Conservation (phyloP, 768 basidiomycete species). For the Ramaria sp. region DNA sequence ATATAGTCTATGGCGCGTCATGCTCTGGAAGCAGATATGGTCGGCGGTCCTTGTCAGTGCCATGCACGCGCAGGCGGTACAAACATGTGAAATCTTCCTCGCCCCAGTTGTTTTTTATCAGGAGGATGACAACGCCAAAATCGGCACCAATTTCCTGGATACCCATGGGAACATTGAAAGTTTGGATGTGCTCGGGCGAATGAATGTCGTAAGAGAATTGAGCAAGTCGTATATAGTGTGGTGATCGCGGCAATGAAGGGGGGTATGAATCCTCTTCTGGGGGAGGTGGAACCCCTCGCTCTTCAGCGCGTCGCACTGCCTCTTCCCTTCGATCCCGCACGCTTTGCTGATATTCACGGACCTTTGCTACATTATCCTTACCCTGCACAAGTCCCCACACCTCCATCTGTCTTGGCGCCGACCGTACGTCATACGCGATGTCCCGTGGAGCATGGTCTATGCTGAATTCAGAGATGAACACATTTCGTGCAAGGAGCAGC, state of each 20-base stretch:
- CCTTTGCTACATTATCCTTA: slow-evolving; percentile 51
- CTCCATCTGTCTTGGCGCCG: slow-evolving; percentile 80
- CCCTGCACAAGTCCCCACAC: slow-evolving; percentile 88
- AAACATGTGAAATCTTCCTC: slow-evolving; percentile 75
- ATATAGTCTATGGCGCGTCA: neutral
- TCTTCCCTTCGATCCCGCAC: slow-evolving; percentile 14
- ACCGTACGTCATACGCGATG: slow-evolving; percentile 68
- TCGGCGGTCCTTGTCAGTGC: slow-evolving; percentile 19
- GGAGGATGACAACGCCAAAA: slow-evolving; percentile 75
- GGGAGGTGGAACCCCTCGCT: slow-evolving; percentile 10
- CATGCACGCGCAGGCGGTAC: slow-evolving; percentile 78
- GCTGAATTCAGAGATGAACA: slow-evolving; percentile 55
- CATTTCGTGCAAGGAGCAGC: slow-evolving; percentile 58
- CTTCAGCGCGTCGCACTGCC: slow-evolving; percentile 1
- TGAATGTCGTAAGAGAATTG: slow-evolving; percentile 37
- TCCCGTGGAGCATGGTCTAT: slow-evolving; percentile 83
- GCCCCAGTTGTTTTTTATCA: slow-evolving; percentile 84
- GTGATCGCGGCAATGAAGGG: slow-evolving; percentile 17
- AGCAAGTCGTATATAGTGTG: slow-evolving; percentile 32
- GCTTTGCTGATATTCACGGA: slow-evolving; percentile 38
- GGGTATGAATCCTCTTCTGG: slow-evolving; percentile 23
- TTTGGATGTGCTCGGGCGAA: slow-evolving; percentile 56
- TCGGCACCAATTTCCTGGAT: slow-evolving; percentile 65
- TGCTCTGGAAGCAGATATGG: slow-evolving; percentile 2
- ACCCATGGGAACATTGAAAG: slow-evolving; percentile 62